phyloP scores from a whole-genome alignment of 2,329 filamentous ascomycete genomes.

The Gyromitra esculenta region DNA sequence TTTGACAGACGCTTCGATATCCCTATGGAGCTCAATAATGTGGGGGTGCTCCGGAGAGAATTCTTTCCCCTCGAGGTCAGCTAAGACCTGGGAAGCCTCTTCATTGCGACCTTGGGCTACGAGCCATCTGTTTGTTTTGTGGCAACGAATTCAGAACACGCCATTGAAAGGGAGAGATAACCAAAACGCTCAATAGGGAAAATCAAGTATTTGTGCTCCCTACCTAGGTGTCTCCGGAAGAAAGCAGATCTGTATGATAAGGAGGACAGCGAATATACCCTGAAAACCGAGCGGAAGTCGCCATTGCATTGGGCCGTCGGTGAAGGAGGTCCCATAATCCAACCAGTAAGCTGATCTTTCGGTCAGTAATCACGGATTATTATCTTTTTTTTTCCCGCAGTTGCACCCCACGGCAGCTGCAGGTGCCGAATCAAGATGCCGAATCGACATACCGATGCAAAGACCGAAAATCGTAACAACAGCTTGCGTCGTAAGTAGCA shows the following conservation, averaged over 20 bases:
- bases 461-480: conserved; percentile 64
- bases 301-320: conserved; percentile 61
- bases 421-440: not conserved
- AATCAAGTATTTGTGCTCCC: not conserved
- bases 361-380: conserved; percentile 1
- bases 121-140: conserved; percentile 60
- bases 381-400: not conserved
- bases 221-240: conserved; percentile 37
- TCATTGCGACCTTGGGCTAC: conserved; percentile 63
- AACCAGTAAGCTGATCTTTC: conserved; percentile 62
- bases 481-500: conserved; percentile 65
- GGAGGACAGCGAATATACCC: conserved; percentile 27
- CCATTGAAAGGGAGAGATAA: not conserved
- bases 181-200: not conserved
- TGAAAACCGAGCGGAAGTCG: conserved; percentile 63
- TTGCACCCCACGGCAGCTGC: too few relatives aligned
- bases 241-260: conserved; percentile 18
- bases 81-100: conserved; percentile 64
- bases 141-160: conserved; percentile 3
- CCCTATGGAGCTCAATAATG: conserved; percentile 59
- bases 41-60: conserved; percentile 58
- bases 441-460: conserved; percentile 60
- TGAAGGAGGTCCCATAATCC: conserved; percentile 61
- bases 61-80: conserved; percentile 58
- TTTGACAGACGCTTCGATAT: conserved; percentile 61